These are phyloP conservation scores for Fonsecaea pedrosoi DNA, from an alignment of 2,329 filamentous ascomycete genomes.

Conservation along the genomic window DNA sequence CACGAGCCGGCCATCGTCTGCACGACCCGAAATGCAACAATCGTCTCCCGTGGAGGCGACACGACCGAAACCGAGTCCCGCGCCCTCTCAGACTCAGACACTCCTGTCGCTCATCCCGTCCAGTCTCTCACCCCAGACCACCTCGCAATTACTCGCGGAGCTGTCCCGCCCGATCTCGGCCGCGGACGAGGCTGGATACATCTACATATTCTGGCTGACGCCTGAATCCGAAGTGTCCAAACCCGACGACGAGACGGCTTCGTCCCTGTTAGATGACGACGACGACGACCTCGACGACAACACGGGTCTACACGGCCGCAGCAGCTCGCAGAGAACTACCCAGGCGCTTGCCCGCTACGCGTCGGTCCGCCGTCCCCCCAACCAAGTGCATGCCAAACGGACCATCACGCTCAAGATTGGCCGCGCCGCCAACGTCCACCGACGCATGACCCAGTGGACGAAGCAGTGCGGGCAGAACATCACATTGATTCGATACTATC, in stretches of 20 bases:
- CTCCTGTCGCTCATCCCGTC: conserved; percentile 73
- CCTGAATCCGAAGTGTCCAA: conserved; percentile 64
- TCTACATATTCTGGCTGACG: conserved; percentile 98
- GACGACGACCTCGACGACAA: conserved; percentile 20
- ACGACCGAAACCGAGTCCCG: conserved; percentile 34
- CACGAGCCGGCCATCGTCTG: neutral
- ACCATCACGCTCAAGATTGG: conserved; percentile 73
- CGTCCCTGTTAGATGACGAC: conserved; percentile 60
- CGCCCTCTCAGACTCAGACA: conserved; percentile 49
- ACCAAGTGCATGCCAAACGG: conserved; percentile 52
- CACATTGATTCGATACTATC: conserved; percentile 89
- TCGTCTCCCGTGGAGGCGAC: conserved; percentile 4
- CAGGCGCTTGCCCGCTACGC: conserved; percentile 48
- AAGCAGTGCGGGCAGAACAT: conserved; percentile 90
- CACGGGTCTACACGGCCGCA: conserved; percentile 30
- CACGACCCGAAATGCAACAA: conserved; percentile 28
- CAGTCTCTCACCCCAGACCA: conserved; percentile 68
- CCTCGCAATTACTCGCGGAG: conserved; percentile 76
- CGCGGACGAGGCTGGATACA: conserved; percentile 83
- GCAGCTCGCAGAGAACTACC: conserved; percentile 39
- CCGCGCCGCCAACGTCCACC: conserved; percentile 80
- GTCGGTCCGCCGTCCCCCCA: conserved; percentile 31
- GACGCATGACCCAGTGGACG: conserved; percentile 90
- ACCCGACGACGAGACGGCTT: conserved; percentile 65
- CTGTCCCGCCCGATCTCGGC: conserved; percentile 76